phyloP scores from a whole-genome alignment of 2,329 filamentous ascomycete genomes.

The Cladosporium sp. region DNA sequence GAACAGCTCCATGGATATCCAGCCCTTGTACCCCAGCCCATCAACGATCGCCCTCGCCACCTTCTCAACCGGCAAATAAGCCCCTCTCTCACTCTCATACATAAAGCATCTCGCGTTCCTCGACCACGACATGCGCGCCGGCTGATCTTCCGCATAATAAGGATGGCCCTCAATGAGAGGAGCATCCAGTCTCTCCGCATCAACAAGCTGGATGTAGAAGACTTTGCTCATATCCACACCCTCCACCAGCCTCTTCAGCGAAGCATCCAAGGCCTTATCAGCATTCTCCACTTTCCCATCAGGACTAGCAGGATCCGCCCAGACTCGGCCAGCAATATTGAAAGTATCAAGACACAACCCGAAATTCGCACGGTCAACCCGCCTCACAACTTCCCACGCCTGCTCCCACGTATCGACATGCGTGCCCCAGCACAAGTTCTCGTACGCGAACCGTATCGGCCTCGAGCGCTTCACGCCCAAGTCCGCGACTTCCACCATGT shows the following conservation, averaged over 20 bases:
- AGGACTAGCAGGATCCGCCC: constrained; percentile 63
- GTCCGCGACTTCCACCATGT: constrained; percentile 67
- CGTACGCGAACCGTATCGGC: constrained; percentile 69
- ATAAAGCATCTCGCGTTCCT: constrained; percentile 74
- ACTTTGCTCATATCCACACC: constrained; percentile 65
- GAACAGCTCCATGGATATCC: constrained; percentile 73
- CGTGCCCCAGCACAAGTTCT: constrained; percentile 73
- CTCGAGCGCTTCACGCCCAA: constrained; percentile 54
- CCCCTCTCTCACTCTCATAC: constrained; percentile 62
- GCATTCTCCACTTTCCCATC: constrained; percentile 57
- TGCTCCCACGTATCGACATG: constrained; percentile 70
- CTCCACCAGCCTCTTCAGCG: constrained; percentile 55
- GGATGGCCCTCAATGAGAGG: constrained; percentile 62
- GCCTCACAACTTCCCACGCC: constrained; percentile 67
- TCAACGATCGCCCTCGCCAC: constrained; percentile 64
- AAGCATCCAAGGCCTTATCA: constrained; percentile 56
- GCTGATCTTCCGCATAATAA: constrained; percentile 61
- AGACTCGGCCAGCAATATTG: constrained; percentile 72
- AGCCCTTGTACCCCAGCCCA: constrained; percentile 66
- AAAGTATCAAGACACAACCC: constrained; percentile 78
- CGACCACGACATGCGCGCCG: constrained; percentile 74
- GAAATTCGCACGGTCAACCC: constrained; percentile 70
- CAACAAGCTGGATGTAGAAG: constrained; percentile 76
- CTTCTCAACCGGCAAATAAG: constrained; percentile 66
- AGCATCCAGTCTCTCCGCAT: constrained; percentile 63